Base-by-base conservation (phyloP, 169 alveolate species). In the Cryptosporidium andersoni region DNA sequence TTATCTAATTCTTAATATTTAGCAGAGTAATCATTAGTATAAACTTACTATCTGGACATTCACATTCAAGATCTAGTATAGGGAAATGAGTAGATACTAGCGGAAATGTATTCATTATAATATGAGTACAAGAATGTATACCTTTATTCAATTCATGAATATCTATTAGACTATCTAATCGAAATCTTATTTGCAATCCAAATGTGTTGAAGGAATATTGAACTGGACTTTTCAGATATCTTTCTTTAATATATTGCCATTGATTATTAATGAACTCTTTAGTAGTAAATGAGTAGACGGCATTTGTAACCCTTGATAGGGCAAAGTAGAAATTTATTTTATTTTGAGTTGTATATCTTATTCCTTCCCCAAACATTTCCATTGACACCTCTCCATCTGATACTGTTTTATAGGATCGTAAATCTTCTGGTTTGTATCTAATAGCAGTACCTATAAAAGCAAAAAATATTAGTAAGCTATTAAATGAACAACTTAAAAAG, bases 1-100 rank as follows among this genome's bases (percentile, higher is more conserved):
- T 56, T 11, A n/a, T 9, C 25, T 14, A 56, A 1, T 14, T 8
- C 65, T 49, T 25, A 25, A 25, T 25, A 25, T 25, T 37, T 56
- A 9, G 1, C 25, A 39, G 5, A 64, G 36, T 47, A 37, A 53
- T 53, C 14, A 34, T 14, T 14, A 7, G 39, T 11, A 11, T 66
- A 37, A 74, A 74, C 85, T 74, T 74, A 74, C 85, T 74, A 51
- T 74, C 85, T 16, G 85, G 85, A 36, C 85, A 74, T 25, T 74
- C 85, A 74, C 85, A 74, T 5, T 60, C 55, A 6, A 74, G 39
- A 43, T 74, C 85, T 58, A 58, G 55, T 36, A 74, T 39, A 58
- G 55, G 55, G 34, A 66, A 74, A 25, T 48, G 45, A 9, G 60
- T 74, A 60, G 39, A 58, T 52, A 58, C 48, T 25, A 25, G 2